Conservation (phyloP, 2,329 filamentous ascomycete species). For the Atkinsonella hypoxylon region DNA sequence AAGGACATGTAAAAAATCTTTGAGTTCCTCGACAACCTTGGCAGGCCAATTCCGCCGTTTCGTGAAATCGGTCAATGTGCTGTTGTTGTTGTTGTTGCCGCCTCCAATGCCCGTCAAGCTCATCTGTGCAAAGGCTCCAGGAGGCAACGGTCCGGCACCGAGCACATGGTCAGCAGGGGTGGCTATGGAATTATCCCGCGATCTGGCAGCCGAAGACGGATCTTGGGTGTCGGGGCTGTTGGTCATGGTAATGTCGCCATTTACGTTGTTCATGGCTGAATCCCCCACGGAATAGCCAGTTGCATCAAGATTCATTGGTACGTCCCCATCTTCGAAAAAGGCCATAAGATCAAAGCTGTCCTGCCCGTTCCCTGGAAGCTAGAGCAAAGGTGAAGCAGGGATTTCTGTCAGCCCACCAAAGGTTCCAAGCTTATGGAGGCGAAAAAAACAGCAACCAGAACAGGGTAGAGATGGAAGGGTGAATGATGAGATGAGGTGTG, state of each 20-base stretch:
- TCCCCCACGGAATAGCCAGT: conserved; percentile 9
- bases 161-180: conserved; percentile 25
- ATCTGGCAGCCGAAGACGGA: conserved; percentile 15
- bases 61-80: conserved; percentile 44
- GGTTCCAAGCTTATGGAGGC: not conserved
- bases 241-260: conserved; percentile 7
- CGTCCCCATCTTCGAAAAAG: conserved; percentile 29
- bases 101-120: conserved; percentile 15
- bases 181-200: conserved; percentile 22
- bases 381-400: not conserved
- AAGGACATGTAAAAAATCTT: conserved; percentile 79
- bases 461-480: not conserved
- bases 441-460: not conserved
- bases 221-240: conserved; percentile 15
- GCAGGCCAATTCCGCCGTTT: conserved; percentile 69
- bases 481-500: not conserved
- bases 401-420: conserved; percentile 1
- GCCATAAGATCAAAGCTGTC: conserved; percentile 29
- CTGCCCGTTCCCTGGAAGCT: conserved; percentile 12
- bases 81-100: conserved; percentile 21
- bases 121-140: conserved; percentile 23
- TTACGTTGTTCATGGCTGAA: conserved; percentile 12
- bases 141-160: conserved; percentile 30
- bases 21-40: conserved; percentile 78
- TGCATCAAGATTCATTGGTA: conserved; percentile 32